phyloP scores from a whole-genome alignment of 2,329 filamentous ascomycete species.

The Phialocephala sp. region DNA sequence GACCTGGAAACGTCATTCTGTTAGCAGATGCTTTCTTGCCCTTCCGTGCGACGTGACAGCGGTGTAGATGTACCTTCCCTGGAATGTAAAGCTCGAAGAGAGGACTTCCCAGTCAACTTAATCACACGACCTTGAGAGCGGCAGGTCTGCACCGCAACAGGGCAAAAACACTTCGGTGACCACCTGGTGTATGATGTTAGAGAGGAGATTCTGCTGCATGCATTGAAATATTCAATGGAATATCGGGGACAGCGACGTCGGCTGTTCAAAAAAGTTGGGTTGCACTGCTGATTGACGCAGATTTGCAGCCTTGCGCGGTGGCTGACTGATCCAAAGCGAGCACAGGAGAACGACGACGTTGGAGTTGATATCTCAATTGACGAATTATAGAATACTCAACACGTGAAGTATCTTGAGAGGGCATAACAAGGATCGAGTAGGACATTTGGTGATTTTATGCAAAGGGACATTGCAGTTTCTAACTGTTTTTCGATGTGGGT shows the following conservation, averaged over 20 bases:
- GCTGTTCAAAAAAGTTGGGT: constrained; percentile 13
- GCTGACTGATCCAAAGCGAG: constrained; percentile 6
- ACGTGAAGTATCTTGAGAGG: neutral
- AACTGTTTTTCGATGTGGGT: neutral
- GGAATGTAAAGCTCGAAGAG: constrained; percentile 22
- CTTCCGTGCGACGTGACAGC: constrained; percentile 19
- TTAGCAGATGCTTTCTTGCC: constrained; percentile 24
- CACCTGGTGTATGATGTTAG: constrained; percentile 13
- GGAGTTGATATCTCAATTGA: neutral
- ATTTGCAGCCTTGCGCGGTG: constrained; percentile 21
- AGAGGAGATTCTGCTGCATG: constrained; percentile 1
- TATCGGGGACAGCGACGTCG: constrained; percentile 20
- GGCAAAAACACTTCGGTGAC: constrained; percentile 15
- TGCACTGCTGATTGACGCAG: constrained; percentile 16
- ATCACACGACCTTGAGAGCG: constrained; percentile 25
- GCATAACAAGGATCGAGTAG: neutral
- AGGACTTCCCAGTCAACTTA: constrained; percentile 20
- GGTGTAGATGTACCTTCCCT: constrained; percentile 22
- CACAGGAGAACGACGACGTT: neutral
- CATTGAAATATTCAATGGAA: constrained; percentile 17
- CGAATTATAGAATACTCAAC: neutral
- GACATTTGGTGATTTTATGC: neutral
- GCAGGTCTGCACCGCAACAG: constrained; percentile 21
- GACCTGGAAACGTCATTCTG: constrained; percentile 18
- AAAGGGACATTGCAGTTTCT: neutral